Evolutionary conservation across 139 green algal species (phyloP), one percentile per base, ranked within the genome.

Genomic region (Chlamydomonas sp.): DNA sequence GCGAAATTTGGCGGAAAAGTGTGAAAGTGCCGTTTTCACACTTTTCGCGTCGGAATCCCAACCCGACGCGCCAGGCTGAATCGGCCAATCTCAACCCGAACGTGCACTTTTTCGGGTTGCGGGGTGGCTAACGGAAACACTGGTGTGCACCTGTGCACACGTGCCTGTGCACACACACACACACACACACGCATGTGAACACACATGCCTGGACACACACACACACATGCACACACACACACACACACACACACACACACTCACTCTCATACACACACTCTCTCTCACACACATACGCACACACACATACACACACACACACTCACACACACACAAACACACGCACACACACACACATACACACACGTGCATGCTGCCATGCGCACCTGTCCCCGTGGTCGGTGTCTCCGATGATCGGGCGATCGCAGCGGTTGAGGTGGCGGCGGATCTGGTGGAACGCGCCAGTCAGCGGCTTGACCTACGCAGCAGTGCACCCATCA

Each of bases 361-460:
- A 16, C 13, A 49, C 34, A 48, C 8, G 6, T 28, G 31, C 16
- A 68, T 6, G 10, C 26, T 6, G 6, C 26, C 26, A 68, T 24
- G 6, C 48, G 60, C 13, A 68, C 4, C 71, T 26, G 65, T 78
- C 58, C 13, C 72, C 72, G 58, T 78, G 72, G 26, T 78, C 72
- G 24, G 29, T 43, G 58, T 78, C 72, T 6, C 58, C 58, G 0
- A 78, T 29, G 37, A 78, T 78, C 2, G 72, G 72, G n/a, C 68
- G 65, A 16, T 5, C 31, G 38, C 69, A 73, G 38, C 60, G 31
- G 24, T 64, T 65, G 5, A 78, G 43, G 58, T 78, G 72, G n/a
- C 72, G 65, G 6, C 72, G 35, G 20, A 78, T 72, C 65, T 78
- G 72, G 33, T 78, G 72, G 38, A 43, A 73, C 20, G 50, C 48